Evolutionary conservation across 352 stramenopile species (phyloP), one percentile per base, ranked within the genome.

Genomic region (Globisporangium rhizosaccharum): DNA sequence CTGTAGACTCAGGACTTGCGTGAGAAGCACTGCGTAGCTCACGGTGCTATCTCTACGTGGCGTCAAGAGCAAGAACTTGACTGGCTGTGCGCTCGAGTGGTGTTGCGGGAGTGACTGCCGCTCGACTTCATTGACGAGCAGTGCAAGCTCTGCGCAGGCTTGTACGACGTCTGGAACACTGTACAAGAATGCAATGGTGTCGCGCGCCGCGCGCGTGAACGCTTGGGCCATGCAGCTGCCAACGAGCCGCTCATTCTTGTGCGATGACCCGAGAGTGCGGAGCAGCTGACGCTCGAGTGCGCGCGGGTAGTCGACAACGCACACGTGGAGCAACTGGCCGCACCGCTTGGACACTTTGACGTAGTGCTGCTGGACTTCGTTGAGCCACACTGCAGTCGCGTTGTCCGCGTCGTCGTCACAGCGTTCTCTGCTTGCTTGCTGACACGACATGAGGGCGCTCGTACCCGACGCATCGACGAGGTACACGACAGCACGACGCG

Each of bases 41-140:
- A 48, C 37, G 8, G 61, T 10, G 12, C 45, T 41, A 6, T 46
- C 20, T 14, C 30, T 23, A 17, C 20, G 36, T 41, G 47, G 53
- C 1, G 9, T 45, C 20, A 26, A 44, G 51, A 65, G 18, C 14
- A 33, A 61, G n/a, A 1, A 6, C 36, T 14, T 51, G 52, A 2
- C 10, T 39, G 33, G 6, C 33, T 39, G 33, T 12, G 33, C 33
- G 33, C 10, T 39, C 33, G 6, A 10, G 6, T 39, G 33, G 5
- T 12, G 33, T 1, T 12, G 33, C 30, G 25, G 8, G 20, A 33
- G 28, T 33, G 49, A 10, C 33, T 12, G 33, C 6, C 10, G 33
- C 33, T 56, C 53, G 17, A 36, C 46, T 33, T 60, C 47, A 53
- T 65, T 57, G 26, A 65, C 53, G 25, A 65, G 53, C 53, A 65